Conservation (phyloP, 441 rosid genomes). For the Adansonia grandidieri region DNA sequence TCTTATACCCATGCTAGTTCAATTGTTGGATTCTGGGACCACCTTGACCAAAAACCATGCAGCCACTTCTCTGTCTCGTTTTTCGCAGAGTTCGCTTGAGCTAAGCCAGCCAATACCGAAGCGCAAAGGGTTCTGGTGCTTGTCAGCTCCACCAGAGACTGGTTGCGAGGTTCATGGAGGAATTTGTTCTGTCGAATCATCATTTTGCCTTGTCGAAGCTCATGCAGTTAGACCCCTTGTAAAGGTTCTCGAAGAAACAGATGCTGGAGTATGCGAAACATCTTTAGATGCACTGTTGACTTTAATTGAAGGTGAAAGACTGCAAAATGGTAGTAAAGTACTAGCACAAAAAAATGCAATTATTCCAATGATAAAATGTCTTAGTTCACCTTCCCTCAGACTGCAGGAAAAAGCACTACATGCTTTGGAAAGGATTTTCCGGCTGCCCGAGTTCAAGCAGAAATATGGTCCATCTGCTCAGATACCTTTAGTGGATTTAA, state of each 20-base stretch:
- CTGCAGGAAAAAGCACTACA: constrained; percentile 62
- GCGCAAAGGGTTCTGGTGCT: constrained; percentile 55
- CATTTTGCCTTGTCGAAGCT: constrained; percentile 73
- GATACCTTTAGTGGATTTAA: constrained; percentile 61
- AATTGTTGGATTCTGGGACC: constrained; percentile 48
- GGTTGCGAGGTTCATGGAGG: constrained; percentile 58
- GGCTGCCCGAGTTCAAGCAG: constrained; percentile 57
- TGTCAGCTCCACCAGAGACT: constrained; percentile 49
- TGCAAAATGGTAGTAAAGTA: constrained; percentile 60
- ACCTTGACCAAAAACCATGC: constrained; percentile 51
- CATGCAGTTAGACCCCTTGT: constrained; percentile 58
- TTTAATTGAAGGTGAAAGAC: constrained; percentile 54
- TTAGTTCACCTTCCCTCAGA: constrained; percentile 49
- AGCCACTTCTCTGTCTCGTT: constrained; percentile 51
- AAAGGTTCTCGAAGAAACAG: constrained; percentile 49
- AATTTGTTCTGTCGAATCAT: constrained; percentile 51
- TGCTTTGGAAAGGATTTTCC: constrained; percentile 64
- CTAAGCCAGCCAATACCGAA: constrained; percentile 45
- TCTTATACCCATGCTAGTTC: constrained; percentile 54
- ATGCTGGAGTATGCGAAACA: constrained; percentile 55
- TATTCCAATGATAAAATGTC: constrained; percentile 48
- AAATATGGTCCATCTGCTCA: constrained; percentile 63
- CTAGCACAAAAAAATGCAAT: constrained; percentile 63
- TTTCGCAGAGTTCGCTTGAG: constrained; percentile 50
- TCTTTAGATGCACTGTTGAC: constrained; percentile 64